Conservation (phyloP, 805 yeast species). For the Candida glaebosa region DNA sequence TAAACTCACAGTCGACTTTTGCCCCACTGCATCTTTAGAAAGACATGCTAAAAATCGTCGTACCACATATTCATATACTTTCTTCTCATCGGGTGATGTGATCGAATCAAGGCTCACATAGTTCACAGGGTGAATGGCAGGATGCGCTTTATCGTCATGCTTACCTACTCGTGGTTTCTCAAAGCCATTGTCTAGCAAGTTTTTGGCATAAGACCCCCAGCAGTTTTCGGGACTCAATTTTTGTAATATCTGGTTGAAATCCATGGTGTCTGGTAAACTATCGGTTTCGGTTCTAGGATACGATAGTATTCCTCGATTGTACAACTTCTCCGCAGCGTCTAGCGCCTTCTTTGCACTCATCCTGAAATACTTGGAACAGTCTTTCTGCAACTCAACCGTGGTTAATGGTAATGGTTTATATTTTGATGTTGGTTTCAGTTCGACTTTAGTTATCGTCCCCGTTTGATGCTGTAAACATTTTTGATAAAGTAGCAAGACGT, state of each 20-base stretch:
- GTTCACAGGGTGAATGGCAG: constrained; percentile 90
- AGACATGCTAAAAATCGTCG: constrained; percentile 89
- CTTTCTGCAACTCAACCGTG: constrained; percentile 88
- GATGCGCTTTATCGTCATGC: constrained; percentile 94
- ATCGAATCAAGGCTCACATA: constrained; percentile 32
- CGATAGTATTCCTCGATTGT: constrained; percentile 81
- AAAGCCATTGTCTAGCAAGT: constrained; percentile 41
- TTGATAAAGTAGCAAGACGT: constrained; percentile 63
- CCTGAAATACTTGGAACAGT: constrained; percentile 70
- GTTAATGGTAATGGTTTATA: constrained; percentile 89
- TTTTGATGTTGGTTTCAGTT: constrained; percentile 63
- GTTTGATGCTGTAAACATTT: constrained; percentile 50
- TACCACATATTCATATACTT: constrained; percentile 82
- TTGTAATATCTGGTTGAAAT: constrained; percentile 56
- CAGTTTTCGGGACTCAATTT: constrained; percentile 51
- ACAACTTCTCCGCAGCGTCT: constrained; percentile 75
- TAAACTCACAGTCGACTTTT: constrained; percentile 55
- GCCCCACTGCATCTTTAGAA: constrained; percentile 85
- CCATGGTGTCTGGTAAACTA: constrained; percentile 72
- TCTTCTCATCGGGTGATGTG: constrained; percentile 46
- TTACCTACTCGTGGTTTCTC: constrained; percentile 74
- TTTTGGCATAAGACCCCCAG: constrained; percentile 74
- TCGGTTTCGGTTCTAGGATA: constrained; percentile 99
- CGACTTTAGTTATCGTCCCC: constrained; percentile 51
- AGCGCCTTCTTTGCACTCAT: constrained; percentile 78